Evolutionary conservation across 208 protist genomes (phyloP), one percentile per base, ranked within the genome.

Genomic region (Strigomonas oncopelti): DNA sequence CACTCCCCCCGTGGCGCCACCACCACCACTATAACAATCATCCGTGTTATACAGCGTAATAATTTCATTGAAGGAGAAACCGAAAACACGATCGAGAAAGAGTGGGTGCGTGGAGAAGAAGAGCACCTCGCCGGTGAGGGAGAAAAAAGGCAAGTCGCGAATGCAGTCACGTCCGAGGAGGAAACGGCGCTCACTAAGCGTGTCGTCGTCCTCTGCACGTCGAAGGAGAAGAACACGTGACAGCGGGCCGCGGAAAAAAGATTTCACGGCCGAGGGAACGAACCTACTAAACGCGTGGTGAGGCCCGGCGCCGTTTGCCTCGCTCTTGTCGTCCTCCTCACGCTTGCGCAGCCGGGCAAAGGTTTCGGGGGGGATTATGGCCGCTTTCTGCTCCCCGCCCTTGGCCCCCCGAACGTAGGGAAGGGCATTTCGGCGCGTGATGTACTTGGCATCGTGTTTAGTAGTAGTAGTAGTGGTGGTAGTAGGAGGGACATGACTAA

Each of bases 51-150:
- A 48, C 5, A 48, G 42, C 16, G 42, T 48, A 14, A 48, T 48
- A 14, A 48, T 48, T 20, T 48, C 42, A 14, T 48, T 48, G 42
- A 48, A 48, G 16, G 42, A 9, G 16, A 93, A 61, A 0, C 79
- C 85, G 63, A 92, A 95, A 1, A 89, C 74, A 8, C 77, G 74
- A 0, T 83, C 79, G 64, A 81, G 88, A 1, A 91, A 63, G 16
- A 34, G 65, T 0, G 78, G 74, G 53, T 91, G 85, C 0, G 87
- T 91, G 14, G 83, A 88, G 65, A 93, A 91, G 75, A 79, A 92
- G 27, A 31, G 54, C 34, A 93, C 82, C 45, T 83, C 78, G 0
- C 73, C 62, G 1, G 70, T 61, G 32, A 81, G 68, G 0, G 77
- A 71, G 72, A 81, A 82, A 65, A 87, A 95, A 27, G 90, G 77